Evolutionary conservation across 305 asterid genomes (phyloP), one percentile per base, ranked within the genome.

Genomic region (Solanum aculeatissimum): DNA sequence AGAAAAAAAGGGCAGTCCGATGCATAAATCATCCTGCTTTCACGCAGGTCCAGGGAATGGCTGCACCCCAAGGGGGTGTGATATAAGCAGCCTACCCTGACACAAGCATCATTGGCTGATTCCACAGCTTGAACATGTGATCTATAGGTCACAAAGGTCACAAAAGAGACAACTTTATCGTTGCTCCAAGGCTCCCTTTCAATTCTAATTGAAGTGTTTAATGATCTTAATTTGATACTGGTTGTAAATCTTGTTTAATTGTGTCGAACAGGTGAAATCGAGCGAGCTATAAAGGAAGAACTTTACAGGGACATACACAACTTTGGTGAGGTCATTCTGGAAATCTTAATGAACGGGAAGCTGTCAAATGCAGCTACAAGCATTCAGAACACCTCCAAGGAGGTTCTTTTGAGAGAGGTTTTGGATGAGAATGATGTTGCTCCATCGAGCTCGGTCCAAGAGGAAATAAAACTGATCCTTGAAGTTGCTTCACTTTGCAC

Each of bases 401-500:
- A 92, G 83, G 88, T 51, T 77, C 92, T 93, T 84, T 15, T 91
- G 43, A 90, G 91, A 87, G 95, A 90, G 86, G 90, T 92, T 71
- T 85, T 86, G 55, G 74, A 85, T 13, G 91, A 88, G 85, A 91
- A 92, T 82, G 92, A 88, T 23, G 89, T 54, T 82, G 74, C 66
- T 66, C 71, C 86, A 40, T 86, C 90, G 9, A 47, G 84, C 84
- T 84, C 90, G 35, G 40, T 87, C n/a, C 87, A 88, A 77, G 91
- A 88, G 65, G 97, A 86, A 77, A 85, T 95, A 83, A 86, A 84
- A 77, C 81, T 69, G 45, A 88, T 86, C 49, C 79, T 93, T 86
- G 97, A 97, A 80, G 95, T 95, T 32, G 98, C 95, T 47, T 87
- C 93, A 66, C 92, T 89, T 29, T 95, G 99, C 91, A 92, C 86